Base-by-base conservation (phyloP, 208 protist species). In the Leishmania guyanensis region DNA sequence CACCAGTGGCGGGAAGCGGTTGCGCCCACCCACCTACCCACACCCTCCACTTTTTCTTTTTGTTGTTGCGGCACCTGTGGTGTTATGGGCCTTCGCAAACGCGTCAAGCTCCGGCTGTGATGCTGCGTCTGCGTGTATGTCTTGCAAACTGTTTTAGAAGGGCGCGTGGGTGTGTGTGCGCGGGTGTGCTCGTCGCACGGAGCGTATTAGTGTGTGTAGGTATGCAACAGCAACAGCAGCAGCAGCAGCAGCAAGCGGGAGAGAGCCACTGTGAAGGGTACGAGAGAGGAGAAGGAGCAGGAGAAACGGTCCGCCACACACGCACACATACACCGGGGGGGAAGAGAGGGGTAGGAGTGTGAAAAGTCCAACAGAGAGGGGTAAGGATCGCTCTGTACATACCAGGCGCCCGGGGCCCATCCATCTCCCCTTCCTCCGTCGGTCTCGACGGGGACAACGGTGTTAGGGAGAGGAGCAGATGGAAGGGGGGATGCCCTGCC, bases 361-460 rank as follows among this genome's bases (percentile, higher is more conserved):
- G 29, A 64, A 64, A 14, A 6, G 26, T 64, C 2, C 58, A 64
- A 14, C 26, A 64, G 58, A 64, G 58, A 64, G 58, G 26, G 26
- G 33, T 16, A 54, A 74, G 22, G 51, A 3, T 3, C 9, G 17
- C 77, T 60, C 65, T 46, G 3, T 73, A 26, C 51, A 51, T 53
- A 16, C 39, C 36, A 39, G 43, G 10, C 54, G 51, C 29, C n/a
- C 53, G 17, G 39, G 39, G 22, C 70, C 26, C 29, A 70, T 83
- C 72, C 70, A 20, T 83, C 48, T 72, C 51, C 79, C 39, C 39
- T 33, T 75, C 58, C 12, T 22, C 60, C 29, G 53, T 33, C 48
- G 12, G 29, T 14, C 51, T 6, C 46, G 54, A 36, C n/a, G 16
- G 29, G 12, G 16, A 60, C 9, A 36, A 20, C 39, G 39, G 17